Percentiles rank a stretch among this genome's conserved stretches.
phyloP scores from a whole-genome alignment of 345 rosid species.

The Jatropha curcas region DNA sequence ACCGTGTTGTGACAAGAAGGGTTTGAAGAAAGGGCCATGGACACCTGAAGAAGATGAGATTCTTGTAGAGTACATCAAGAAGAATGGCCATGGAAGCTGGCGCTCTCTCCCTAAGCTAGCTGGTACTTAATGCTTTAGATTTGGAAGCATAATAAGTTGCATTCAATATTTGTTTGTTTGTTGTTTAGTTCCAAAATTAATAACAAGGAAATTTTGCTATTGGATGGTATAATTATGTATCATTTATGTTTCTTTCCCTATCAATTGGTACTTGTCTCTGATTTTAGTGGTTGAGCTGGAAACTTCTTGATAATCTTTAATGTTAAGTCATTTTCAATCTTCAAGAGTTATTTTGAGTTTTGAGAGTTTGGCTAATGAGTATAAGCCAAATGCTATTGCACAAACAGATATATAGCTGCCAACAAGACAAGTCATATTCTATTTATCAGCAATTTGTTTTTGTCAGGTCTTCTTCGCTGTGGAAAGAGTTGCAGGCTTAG shows the following conservation, averaged over 20 bases:
- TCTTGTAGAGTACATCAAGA: conserved; percentile 29
- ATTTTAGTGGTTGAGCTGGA: no score
- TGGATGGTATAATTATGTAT: not conserved
- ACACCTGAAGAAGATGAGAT: conserved; percentile 37
- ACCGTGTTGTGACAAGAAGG: conserved; percentile 42
- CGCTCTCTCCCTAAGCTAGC: conserved; percentile 40
- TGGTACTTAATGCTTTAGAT: conserved; percentile 4
- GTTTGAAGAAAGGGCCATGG: conserved; percentile 43
- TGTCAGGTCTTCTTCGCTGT: conserved; percentile 80
- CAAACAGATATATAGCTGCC: not conserved
- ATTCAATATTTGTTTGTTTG: not conserved
- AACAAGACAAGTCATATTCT: not conserved
- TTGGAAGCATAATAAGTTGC: not conserved
- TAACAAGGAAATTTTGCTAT: not conserved
- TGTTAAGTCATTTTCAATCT: no score
- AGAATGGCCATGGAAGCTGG: conserved; percentile 44
- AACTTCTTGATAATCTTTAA: no score
- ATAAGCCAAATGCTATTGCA: not conserved
- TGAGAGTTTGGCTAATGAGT: not conserved
- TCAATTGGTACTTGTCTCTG: not conserved
- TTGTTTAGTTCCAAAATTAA: not conserved
- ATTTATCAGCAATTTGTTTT: not conserved
- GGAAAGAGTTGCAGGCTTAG: conserved; percentile 98
- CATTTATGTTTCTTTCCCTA: not conserved
- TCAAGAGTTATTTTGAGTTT: not conserved